These are phyloP conservation scores for Sindora glabra DNA, from an alignment of 306 rosid species.

Conservation along the genomic window DNA sequence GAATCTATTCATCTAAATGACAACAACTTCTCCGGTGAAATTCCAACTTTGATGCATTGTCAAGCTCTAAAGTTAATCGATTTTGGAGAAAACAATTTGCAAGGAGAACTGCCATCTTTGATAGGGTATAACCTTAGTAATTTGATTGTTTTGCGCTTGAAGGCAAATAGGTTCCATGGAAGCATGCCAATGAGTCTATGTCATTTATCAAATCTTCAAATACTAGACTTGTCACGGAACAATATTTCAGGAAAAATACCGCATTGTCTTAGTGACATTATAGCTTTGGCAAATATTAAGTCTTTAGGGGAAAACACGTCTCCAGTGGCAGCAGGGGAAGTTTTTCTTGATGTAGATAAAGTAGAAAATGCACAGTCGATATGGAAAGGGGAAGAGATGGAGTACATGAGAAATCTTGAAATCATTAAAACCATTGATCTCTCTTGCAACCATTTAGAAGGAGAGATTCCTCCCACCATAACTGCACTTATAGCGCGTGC, in stretches of 20 bases:
- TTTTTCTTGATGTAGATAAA: neutral
- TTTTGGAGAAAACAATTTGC: neutral
- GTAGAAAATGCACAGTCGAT: neutral
- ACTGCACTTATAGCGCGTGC: slow-evolving; percentile 16
- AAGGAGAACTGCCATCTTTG: neutral
- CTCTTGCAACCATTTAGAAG: slow-evolving; percentile 21
- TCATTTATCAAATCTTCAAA: neutral
- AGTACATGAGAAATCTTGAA: slow-evolving; percentile 19
- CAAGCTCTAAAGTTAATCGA: neutral
- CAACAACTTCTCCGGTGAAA: neutral
- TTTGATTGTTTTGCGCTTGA: neutral
- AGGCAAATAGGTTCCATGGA: neutral
- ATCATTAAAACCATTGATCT: slow-evolving; percentile 23
- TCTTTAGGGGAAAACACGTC: neutral
- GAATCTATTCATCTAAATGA: neutral
- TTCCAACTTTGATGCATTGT: slow-evolving; percentile 5
- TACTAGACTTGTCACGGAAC: slow-evolving; percentile 25
- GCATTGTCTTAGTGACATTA: slow-evolving; percentile 7
- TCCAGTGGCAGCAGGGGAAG: neutral
- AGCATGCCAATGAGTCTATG: slow-evolving; percentile 17
- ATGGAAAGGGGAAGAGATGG: slow-evolving; percentile 23
- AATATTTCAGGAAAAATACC: slow-evolving; percentile 21
- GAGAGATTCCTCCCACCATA: slow-evolving; percentile 19
- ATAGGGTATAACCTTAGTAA: neutral
- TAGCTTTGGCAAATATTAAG: neutral